Conservation (phyloP, 495 filamentous ascomycete genomes). For the Lophiotrema nucula region DNA sequence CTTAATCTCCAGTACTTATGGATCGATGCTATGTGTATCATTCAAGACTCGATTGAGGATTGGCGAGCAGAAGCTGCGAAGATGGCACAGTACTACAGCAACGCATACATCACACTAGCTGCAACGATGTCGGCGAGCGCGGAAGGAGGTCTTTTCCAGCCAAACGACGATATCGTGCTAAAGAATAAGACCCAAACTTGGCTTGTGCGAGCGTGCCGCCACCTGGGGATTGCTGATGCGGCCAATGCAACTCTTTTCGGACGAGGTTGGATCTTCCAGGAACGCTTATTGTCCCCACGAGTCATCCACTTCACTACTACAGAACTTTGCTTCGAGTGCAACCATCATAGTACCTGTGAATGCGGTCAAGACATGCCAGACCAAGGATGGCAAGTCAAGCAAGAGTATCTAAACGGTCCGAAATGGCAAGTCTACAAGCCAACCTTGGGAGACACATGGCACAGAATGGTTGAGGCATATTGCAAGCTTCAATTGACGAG, state of each 20-base stretch:
- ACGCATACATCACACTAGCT: constrained; percentile 14
- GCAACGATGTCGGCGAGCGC: not conserved
- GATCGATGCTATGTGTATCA: constrained; percentile 19
- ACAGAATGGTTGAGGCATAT: constrained; percentile 1
- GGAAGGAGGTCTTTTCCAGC: constrained; percentile 3
- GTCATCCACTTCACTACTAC: constrained; percentile 16
- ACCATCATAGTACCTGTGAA: constrained; percentile 10
- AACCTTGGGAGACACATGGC: not conserved
- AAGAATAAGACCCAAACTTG: not conserved
- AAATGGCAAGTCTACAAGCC: not conserved
- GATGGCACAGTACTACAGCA: constrained; percentile 8
- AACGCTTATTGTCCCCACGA: constrained; percentile 14
- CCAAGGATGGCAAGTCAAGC: not conserved
- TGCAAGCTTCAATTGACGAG: constrained; percentile 20
- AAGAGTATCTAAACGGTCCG: not conserved
- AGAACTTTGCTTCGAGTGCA: constrained; percentile 31
- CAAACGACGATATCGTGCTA: not conserved
- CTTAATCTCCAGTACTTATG: constrained; percentile 15
- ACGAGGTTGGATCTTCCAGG: constrained; percentile 28
- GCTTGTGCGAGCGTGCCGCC: not conserved
- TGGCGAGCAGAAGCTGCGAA: constrained; percentile 1
- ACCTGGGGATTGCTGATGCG: not conserved
- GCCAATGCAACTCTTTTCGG: not conserved
- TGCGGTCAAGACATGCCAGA: not conserved
- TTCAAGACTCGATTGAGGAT: constrained; percentile 9